Base-by-base conservation (phyloP, 2,329 filamentous ascomycete genomes). In the Neofusicoccum laricinum region DNA sequence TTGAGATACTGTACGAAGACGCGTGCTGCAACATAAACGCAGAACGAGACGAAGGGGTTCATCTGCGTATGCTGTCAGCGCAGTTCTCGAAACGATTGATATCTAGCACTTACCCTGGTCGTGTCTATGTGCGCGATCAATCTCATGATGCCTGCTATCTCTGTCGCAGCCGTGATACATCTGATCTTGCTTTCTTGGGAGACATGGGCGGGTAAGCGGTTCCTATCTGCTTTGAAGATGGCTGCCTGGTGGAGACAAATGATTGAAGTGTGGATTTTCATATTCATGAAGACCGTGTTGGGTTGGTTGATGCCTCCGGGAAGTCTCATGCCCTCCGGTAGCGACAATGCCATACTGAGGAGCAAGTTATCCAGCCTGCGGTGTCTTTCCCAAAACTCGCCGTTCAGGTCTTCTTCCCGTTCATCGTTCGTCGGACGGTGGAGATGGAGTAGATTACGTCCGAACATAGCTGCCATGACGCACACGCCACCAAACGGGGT, bases 221-320 rank as follows among this genome's bases (percentile, higher is more conserved):
- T 90, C 78, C 93, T 95, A 71, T 98, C 94, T 0, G 93, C 93
- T 75, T 97, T 98, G 84, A 94, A 97, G 19, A 99, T 98, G 30
- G 95, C 95, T 2, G 94, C 95, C 79, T 99, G 95, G 72, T 99
- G 95, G n/a, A 99, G 81, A 75, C 94, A 98, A 62, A 99, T 98
- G 1, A 92, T 93, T 0, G 93, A 96, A 0, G 95, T 97, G 75
- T 98, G 93, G 36, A 99, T 92, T 73, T 91, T 93, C 92, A 99
- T 97, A 71, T 98, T 98, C 64, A 91, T 88, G 75, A 97, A 98
- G 4, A 98, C 88, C 62, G 94, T 88, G 68, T 97, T 98, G 3
- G 93, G 85, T 71, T 93, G 90, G 15, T 83, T 80, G 38, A 97
- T 79, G 0, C 92, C 92, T 15, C 80, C 79, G 0, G 95, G 93